Percentiles rank a stretch among this genome's conserved stretches.
phyloP scores from a whole-genome alignment of 176 grass and related monocot species.

The Carex littledalei region DNA sequence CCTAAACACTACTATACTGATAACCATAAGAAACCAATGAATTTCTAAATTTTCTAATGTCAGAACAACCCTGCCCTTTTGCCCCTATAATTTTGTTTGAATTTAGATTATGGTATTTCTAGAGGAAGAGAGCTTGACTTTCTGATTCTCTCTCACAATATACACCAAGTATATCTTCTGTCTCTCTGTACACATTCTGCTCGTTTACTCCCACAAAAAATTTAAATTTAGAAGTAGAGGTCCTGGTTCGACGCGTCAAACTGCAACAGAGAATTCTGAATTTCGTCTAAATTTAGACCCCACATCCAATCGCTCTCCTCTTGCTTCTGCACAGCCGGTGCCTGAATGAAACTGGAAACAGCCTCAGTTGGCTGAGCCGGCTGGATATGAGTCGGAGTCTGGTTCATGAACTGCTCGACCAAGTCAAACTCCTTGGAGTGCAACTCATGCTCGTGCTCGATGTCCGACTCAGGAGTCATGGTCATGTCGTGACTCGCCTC shows the following conservation, averaged over 20 bases:
- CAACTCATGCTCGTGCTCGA: slow-evolving; percentile 25
- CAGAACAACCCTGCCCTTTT: neutral
- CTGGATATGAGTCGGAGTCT: neutral
- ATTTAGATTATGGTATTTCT: too few species aligned
- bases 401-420: neutral
- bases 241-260: slow-evolving; percentile 27
- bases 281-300: slow-evolving; percentile 33
- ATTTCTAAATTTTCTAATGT: neutral
- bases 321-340: neutral
- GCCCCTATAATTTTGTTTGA: neutral
- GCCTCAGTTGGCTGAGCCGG: neutral
- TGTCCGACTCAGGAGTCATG: slow-evolving; percentile 39
- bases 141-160: too few species aligned
- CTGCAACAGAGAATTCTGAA: slow-evolving; percentile 11
- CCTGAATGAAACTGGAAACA: neutral
- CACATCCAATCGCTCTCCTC: slow-evolving; percentile 34
- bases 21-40: slow-evolving; percentile 12
- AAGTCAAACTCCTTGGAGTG: neutral
- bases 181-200: neutral
- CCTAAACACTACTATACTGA: neutral
- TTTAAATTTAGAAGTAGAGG: slow-evolving; percentile 16
- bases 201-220: neutral
- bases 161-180: too few species aligned
- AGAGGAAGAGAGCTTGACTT: too few species aligned
- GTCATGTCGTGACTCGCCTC: slow-evolving; percentile 21